Base-by-base conservation (phyloP, 2,329 filamentous ascomycete species). In the Exophiala bonariae region DNA sequence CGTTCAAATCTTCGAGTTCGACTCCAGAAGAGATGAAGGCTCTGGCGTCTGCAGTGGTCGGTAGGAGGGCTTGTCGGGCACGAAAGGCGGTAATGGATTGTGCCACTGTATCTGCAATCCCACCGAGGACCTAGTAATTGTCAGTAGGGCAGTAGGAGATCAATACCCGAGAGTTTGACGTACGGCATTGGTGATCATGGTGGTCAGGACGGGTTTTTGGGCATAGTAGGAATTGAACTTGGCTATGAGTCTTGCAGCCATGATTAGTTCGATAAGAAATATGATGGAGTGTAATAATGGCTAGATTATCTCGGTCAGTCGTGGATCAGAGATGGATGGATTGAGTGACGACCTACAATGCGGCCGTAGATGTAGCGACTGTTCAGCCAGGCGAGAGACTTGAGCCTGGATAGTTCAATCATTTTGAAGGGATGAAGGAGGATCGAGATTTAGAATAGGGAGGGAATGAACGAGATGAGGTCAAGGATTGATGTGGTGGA, bases 141-240 rank as follows among this genome's bases (percentile, higher is more conserved):
- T 53, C 35, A 52, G 47, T 19, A 33, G 19, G 17, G 8, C 10
- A 18, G 6, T 6, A 30, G 13, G n/a, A 13, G n/a, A 17, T 14
- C 3, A 6, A 18, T 23, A 26, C 23, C 14, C n/a, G 41, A 16
- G 26, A 43, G 37, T 22, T 41, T 30, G 45, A 54, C 80, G 64
- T 81, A 86, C 86, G 58, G 93, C 88, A 74, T 99, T 99, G 67
- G 92, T 96, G 65, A 96, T 89, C 92, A 99, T 99, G 71, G 95
- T 99, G 54, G 93, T 99, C 62, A 99, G 81, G 33, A 99, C 88
- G 63, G 92, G 93, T 64, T 88, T 87, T 64, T 90, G 85, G 58
- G 89, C 85, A 80, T 97, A 99, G 74, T 95, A 96, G 58, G 83
- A 80, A 72, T 96, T 96, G 78, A 95, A 99, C 65, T 89, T 88